These are phyloP conservation scores for Paraconiothyrium sp. DNA, from an alignment of 2,329 filamentous ascomycete genomes.

Conservation along the genomic window DNA sequence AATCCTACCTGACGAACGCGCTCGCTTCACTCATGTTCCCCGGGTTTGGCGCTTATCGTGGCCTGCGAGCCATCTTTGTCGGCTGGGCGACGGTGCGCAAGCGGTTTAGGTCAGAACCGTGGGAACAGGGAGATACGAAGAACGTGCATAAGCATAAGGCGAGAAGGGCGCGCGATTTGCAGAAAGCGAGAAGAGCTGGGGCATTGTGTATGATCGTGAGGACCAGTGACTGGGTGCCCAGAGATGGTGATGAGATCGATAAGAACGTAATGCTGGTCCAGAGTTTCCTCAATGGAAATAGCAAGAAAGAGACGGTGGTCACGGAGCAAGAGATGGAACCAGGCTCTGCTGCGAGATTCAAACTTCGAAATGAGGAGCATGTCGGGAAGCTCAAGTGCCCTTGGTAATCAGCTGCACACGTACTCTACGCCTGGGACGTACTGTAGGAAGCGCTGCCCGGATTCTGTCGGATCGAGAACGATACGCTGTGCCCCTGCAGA, in stretches of 20 bases:
- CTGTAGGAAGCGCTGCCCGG: constrained; percentile 13
- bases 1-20: constrained; percentile 13
- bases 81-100: constrained; percentile 15
- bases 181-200: constrained; percentile 15
- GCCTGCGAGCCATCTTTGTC: constrained; percentile 12
- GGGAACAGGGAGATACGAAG: constrained; percentile 9
- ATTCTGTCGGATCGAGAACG: constrained; percentile 15
- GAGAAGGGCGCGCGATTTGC: constrained; percentile 13
- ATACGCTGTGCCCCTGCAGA: constrained; percentile 11
- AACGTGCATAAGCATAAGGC: constrained; percentile 14
- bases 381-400: neutral
- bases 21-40: constrained; percentile 13
- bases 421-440: constrained; percentile 17
- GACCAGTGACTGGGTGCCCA: neutral
- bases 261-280: constrained; percentile 7
- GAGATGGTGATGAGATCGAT: constrained; percentile 13
- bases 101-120: constrained; percentile 8
- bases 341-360: constrained; percentile 9
- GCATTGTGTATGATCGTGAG: constrained; percentile 18
- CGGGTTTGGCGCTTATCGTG: constrained; percentile 13
- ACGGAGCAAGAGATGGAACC: constrained; percentile 9
- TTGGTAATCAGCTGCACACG: constrained; percentile 9
- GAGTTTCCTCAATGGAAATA: constrained; percentile 11
- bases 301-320: constrained; percentile 12
- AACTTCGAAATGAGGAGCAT: constrained; percentile 14